Conservation (phyloP, 306 rosid genomes). For the Castanea crenata region DNA sequence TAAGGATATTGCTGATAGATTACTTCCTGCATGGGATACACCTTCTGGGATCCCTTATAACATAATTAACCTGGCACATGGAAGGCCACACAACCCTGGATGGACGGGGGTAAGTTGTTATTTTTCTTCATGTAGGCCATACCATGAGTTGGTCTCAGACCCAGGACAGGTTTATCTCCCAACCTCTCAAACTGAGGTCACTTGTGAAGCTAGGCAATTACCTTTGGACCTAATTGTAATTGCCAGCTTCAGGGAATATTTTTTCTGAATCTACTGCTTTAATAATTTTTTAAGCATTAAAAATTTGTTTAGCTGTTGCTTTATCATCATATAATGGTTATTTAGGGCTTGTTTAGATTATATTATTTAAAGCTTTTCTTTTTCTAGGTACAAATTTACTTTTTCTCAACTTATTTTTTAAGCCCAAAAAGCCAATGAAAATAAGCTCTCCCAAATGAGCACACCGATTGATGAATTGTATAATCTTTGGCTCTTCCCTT, state of each 20-base stretch:
- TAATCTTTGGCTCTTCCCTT: slow-evolving; percentile 1
- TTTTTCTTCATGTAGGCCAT: slow-evolving; percentile 14
- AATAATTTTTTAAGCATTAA: slow-evolving; percentile 15
- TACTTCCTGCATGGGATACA: slow-evolving; percentile 97
- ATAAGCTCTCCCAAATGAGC: too few relatives aligned
- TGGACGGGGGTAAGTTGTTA: slow-evolving; percentile 88
- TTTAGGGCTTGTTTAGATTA: too few relatives aligned
- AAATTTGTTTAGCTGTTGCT: background rate
- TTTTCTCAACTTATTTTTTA: too few relatives aligned
- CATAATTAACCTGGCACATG: slow-evolving; percentile 80
- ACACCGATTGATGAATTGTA: too few relatives aligned
- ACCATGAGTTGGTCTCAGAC: background rate
- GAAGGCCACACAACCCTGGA: slow-evolving; percentile 76
- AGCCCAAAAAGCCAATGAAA: too few relatives aligned
- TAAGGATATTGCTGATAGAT: slow-evolving; percentile 88
- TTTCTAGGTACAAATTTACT: too few relatives aligned
- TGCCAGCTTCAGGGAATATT: slow-evolving; percentile 9
- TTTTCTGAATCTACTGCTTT: background rate
- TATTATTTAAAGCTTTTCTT: too few relatives aligned
- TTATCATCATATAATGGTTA: background rate
- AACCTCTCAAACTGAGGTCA: slow-evolving; percentile 14
- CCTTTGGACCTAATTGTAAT: slow-evolving; percentile 3
- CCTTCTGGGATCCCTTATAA: slow-evolving; percentile 93
- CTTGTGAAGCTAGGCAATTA: slow-evolving; percentile 11
- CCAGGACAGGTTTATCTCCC: background rate